Base-by-base conservation (phyloP, 2,329 filamentous ascomycete genomes). In the Oidium heveae region DNA sequence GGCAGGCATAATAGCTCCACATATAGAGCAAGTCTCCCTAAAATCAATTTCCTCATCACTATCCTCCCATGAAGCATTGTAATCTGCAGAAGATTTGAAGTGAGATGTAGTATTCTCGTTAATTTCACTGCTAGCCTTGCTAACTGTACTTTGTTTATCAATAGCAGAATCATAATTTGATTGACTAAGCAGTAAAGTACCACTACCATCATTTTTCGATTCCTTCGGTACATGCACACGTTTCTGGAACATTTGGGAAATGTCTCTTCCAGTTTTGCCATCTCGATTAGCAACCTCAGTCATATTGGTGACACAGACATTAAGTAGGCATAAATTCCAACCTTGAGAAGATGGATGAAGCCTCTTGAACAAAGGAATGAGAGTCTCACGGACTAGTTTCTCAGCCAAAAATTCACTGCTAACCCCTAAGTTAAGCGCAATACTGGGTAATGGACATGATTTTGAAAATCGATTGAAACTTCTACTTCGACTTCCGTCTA, bases 261-360 rank as follows among this genome's bases (percentile, higher is more conserved):
- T 94, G 62, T 94, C 80, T 58, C 83, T 73, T 32, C 28, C 28
- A 8, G 28, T 32, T 0, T 84, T 85, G n/a, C 69, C 71, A 33
- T 64, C 64, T 62, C 57, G 47, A 55, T 60, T 57, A 4, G 75
- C 77, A 16, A 70, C 71, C 43, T 74, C 70, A 1, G 74, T 74
- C 80, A 96, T 89, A 64, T 94, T 94, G 15, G 84, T 83, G 8
- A 85, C 87, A 49, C 86, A 88, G 22, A 96, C 70, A 59, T 95
- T 96, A 56, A 96, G 71, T 53, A 96, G 69, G 59, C 83, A 84
- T 18, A 95, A 67, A 59, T 89, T 84, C 83, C 85, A 94, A 1
- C 76, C 79, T 5, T 56, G 56, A 13, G 58, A 61, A 44, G 83
- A 79, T 0, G 79, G 74, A 59, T 89, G 82, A 13, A 94, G 70